A percentile compares a stretch with the other conserved stretches of the same genome.
phyloP scores from a whole-genome alignment of 1,284 basidiomycete genomes.

The Tylopilus sp. region DNA sequence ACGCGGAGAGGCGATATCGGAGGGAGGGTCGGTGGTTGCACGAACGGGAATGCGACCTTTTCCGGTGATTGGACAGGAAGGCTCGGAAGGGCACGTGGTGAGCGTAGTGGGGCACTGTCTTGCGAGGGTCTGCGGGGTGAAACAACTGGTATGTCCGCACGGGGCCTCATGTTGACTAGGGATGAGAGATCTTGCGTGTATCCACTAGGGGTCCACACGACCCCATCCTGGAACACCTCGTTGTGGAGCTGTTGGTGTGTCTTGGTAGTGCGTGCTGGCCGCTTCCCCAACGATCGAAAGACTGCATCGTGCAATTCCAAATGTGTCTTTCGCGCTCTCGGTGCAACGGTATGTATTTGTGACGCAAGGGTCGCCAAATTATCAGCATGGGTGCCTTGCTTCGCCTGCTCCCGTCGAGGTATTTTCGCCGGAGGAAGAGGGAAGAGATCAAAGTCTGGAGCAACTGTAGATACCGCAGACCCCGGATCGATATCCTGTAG shows the following conservation, averaged over 20 bases:
- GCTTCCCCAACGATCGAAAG: conserved; percentile 18
- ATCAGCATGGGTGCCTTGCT: background rate
- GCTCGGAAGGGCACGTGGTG: conserved; percentile 12
- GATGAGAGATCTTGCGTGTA: conserved; percentile 26
- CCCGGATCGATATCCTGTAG: conserved; percentile 31
- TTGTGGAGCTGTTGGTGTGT: conserved; percentile 45
- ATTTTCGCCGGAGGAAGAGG: conserved; percentile 29
- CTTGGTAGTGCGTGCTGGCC: conserved; percentile 24
- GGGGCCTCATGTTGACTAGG: conserved; percentile 11
- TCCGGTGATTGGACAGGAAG: conserved; percentile 11
- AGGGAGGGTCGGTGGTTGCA: conserved; percentile 17
- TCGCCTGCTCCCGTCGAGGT: background rate
- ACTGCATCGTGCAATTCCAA: conserved; percentile 28
- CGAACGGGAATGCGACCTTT: conserved; percentile 16
- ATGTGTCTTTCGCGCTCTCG: conserved; percentile 27
- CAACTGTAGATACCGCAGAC: conserved; percentile 45
- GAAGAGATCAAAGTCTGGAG: conserved; percentile 51
- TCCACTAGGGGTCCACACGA: conserved; percentile 47
- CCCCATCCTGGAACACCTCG: conserved; percentile 43
- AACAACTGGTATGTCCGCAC: conserved; percentile 8
- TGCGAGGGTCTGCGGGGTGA: conserved; percentile 13
- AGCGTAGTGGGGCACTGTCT: background rate
- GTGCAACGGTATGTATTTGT: background rate
- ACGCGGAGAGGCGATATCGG: conserved; percentile 31
- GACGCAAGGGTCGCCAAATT: background rate